A percentile compares a stretch with the other conserved stretches of the same genome.
phyloP scores from a whole-genome alignment of 768 basidiomycete species.

The Dacryopinax spathularia region DNA sequence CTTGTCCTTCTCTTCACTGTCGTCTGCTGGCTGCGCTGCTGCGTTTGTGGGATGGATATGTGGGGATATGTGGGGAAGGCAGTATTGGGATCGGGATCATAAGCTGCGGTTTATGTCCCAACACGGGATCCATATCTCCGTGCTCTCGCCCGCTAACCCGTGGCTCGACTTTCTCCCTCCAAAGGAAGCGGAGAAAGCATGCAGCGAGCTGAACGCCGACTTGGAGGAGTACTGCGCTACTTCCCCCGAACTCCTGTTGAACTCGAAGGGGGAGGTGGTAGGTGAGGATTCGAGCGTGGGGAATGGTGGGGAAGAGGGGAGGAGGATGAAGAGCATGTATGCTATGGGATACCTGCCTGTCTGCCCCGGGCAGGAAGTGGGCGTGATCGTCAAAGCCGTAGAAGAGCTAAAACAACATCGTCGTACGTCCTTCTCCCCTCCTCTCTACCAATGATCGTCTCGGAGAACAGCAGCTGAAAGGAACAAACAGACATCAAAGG shows the following conservation, averaged over 20 bases:
- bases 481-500: conserved; percentile 55
- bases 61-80: neutral
- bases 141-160: conserved; percentile 54
- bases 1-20: neutral
- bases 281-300: no score
- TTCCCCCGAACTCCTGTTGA: conserved; percentile 33
- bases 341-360: conserved; percentile 77
- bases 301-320: conserved; percentile 14
- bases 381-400: neutral
- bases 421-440: conserved; percentile 40
- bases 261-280: no score
- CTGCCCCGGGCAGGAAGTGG: conserved; percentile 33
- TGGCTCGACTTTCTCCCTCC: conserved; percentile 81
- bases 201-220: conserved; percentile 58
- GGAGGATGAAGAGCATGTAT: conserved; percentile 48
- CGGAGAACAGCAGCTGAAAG: conserved; percentile 25
- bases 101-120: conserved; percentile 76
- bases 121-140: conserved; percentile 65
- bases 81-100: conserved; percentile 66
- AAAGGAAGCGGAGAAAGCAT: conserved; percentile 48
- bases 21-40: no score
- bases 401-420: conserved; percentile 8
- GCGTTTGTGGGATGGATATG: no score
- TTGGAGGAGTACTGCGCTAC: conserved; percentile 67
- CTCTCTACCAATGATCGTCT: conserved; percentile 20